A percentile compares a stretch with the other conserved stretches of the same genome.
phyloP scores from a whole-genome alignment of 2,329 filamentous ascomycete genomes.

The Corynespora cassiicola region DNA sequence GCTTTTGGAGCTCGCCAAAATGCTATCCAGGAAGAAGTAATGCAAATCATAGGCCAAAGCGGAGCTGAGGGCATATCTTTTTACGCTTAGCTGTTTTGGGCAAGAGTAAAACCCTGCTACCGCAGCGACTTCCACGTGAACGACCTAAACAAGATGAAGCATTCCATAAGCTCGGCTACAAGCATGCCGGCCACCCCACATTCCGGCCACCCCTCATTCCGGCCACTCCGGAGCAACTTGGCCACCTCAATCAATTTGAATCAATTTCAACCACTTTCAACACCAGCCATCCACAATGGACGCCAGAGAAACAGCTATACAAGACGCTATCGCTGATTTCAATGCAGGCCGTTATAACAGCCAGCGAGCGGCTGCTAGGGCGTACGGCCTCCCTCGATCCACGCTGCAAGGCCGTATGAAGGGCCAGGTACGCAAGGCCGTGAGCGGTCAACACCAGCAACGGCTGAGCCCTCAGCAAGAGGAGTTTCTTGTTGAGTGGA shows the following conservation, averaged over 20 bases:
- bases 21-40: background rate
- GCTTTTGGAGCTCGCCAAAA: background rate
- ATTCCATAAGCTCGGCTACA: too few relatives aligned
- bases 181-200: too few relatives aligned
- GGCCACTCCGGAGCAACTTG: conserved; percentile 9
- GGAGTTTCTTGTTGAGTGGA: conserved; percentile 20
- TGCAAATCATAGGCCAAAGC: too few relatives aligned
- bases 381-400: conserved; percentile 8
- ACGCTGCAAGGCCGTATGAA: conserved; percentile 9
- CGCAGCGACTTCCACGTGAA: too few relatives aligned
- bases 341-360: conserved; percentile 16
- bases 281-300: conserved; percentile 11
- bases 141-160: too few relatives aligned
- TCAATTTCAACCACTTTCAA: conserved; percentile 2
- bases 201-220: too few relatives aligned
- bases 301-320: conserved; percentile 11
- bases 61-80: too few relatives aligned
- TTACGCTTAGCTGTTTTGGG: too few relatives aligned
- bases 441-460: conserved; percentile 17
- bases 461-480: conserved; percentile 20
- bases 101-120: too few relatives aligned
- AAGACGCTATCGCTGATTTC: conserved; percentile 14
- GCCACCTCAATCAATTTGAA: background rate
- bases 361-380: conserved; percentile 8
- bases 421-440: conserved; percentile 5